Evolutionary conservation across 768 basidiomycete species (phyloP).

Genomic region (Termitomyces sp.): DNA sequence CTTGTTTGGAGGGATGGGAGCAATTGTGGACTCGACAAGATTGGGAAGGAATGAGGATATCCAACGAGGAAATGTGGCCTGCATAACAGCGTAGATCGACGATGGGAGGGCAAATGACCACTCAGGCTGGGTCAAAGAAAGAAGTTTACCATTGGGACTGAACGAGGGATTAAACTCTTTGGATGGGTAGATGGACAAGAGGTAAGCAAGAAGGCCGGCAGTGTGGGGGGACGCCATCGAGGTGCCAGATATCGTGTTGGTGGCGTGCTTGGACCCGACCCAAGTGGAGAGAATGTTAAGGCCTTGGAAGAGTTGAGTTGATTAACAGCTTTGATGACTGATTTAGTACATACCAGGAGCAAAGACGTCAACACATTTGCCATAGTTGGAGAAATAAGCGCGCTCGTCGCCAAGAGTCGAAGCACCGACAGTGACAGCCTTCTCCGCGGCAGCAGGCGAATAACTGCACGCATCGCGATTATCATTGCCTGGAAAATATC

Average conservation of each 20-base stretch:
- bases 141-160: constrained; percentile 28
- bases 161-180: constrained; percentile 51
- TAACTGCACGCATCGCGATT: constrained; percentile 87
- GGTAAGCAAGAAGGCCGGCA: constrained; percentile 87
- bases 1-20: constrained; percentile 34
- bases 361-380: constrained; percentile 88
- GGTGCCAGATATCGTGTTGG: constrained; percentile 80
- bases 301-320: constrained; percentile 25
- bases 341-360: constrained; percentile 57
- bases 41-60: constrained; percentile 49
- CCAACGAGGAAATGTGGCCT: constrained; percentile 54
- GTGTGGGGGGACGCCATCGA: constrained; percentile 95
- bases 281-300: constrained; percentile 90
- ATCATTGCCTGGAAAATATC: constrained; percentile 54
- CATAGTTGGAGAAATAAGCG: constrained; percentile 91
- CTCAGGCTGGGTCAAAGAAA: constrained; percentile 27
- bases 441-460: constrained; percentile 86
- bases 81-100: constrained; percentile 48
- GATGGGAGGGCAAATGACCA: constrained; percentile 28
- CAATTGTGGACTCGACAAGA: constrained; percentile 34
- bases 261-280: constrained; percentile 55
- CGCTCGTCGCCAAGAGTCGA: constrained; percentile 77
- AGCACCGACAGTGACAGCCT: constrained; percentile 93
- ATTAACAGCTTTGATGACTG: background rate
- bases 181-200: constrained; percentile 83